Conservation (phyloP, 129 eudicot species). For the Heracleum sosnowskyi region DNA sequence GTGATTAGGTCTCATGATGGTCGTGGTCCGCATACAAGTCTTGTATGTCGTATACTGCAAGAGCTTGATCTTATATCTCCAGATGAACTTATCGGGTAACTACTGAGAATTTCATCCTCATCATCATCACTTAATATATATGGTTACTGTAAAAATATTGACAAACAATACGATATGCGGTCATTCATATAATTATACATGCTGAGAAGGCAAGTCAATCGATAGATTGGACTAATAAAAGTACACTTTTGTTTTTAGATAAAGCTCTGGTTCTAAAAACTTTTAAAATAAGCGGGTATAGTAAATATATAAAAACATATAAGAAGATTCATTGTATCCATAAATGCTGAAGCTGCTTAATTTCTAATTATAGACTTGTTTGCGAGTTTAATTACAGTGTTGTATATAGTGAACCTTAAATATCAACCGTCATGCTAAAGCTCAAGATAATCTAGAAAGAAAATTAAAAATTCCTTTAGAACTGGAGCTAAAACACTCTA, state of each 20-base stretch:
- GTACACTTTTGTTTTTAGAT: background rate
- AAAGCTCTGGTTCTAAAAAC: background rate
- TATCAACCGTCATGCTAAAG: background rate
- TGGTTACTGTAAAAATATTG: too few species aligned
- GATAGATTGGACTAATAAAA: too few species aligned
- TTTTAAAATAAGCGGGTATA: too few species aligned
- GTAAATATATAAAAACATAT: too few species aligned
- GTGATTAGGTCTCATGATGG: conserved; percentile 93
- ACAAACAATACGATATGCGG: background rate
- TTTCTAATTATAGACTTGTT: background rate
- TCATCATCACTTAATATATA: background rate
- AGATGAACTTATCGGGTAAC: conserved; percentile 83
- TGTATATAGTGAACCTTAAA: background rate
- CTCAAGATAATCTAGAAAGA: background rate
- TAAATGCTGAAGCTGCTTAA: background rate
- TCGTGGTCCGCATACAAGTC: conserved; percentile 79
- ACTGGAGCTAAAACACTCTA: too few species aligned
- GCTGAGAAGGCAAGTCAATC: background rate
- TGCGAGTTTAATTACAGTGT: background rate
- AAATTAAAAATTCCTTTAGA: too few species aligned
- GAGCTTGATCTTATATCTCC: conserved; percentile 75
- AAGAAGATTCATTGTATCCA: background rate
- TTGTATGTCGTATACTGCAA: conserved; percentile 48
- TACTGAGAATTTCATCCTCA: conserved; percentile 8
- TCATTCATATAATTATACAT: too few species aligned